Conservation (phyloP, 208 protist species). For the Crithidia bombi region DNA sequence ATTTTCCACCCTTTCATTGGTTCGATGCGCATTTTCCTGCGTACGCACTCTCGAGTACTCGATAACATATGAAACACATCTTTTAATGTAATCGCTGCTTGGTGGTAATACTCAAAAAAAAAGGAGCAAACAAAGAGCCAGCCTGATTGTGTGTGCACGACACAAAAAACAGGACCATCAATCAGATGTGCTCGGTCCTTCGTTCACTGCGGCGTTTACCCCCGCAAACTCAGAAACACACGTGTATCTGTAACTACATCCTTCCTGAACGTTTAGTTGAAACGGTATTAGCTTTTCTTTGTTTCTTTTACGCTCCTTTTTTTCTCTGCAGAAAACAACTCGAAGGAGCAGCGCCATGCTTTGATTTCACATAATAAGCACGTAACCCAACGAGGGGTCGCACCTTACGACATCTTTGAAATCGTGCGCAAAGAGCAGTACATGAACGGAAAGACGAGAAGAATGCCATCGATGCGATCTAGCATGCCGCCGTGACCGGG, state of each 20-base stretch:
- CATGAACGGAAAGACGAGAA: slow-evolving; percentile 80
- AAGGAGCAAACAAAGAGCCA: background rate
- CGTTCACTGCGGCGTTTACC: too few relatives aligned
- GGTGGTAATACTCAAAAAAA: background rate
- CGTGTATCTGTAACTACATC: too few relatives aligned
- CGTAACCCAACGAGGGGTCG: background rate
- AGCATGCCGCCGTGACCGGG: slow-evolving; percentile 91
- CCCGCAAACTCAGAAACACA: too few relatives aligned
- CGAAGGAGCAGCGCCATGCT: background rate
- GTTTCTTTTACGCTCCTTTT: background rate
- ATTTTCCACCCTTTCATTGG: too few relatives aligned
- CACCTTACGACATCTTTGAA: slow-evolving; percentile 18
- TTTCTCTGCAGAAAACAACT: background rate
- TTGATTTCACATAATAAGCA: background rate
- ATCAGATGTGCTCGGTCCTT: background rate
- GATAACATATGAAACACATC: too few relatives aligned
- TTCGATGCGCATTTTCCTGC: background rate
- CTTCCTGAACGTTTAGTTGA: too few relatives aligned
- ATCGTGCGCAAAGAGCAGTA: slow-evolving; percentile 57
- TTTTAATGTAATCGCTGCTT: background rate
- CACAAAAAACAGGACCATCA: background rate
- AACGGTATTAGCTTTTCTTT: too few relatives aligned
- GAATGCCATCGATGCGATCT: slow-evolving; percentile 88
- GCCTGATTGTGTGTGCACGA: background rate
- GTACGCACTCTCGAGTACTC: too few relatives aligned